Percentiles rank a stretch among this genome's conserved stretches.
phyloP scores from a whole-genome alignment of 257 asterid species.

The Oldenlandia corymbosa region DNA sequence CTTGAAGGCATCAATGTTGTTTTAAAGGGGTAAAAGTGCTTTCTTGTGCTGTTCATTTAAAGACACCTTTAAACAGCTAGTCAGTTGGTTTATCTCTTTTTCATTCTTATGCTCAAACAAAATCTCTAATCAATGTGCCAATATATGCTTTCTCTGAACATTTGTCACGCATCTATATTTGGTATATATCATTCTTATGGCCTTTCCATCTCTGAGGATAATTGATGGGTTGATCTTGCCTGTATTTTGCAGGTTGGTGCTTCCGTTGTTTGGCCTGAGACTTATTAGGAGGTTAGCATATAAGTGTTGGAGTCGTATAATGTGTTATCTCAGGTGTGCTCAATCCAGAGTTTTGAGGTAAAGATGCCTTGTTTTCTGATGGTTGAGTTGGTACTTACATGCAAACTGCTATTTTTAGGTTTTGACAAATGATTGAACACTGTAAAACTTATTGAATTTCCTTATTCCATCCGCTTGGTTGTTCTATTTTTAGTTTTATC shows the following conservation, averaged over 20 bases:
- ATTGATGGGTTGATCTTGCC: constrained; percentile 13
- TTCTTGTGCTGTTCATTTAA: constrained; percentile 13
- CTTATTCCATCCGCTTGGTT: constrained; percentile 10
- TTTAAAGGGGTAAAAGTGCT: constrained; percentile 65
- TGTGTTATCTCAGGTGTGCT: constrained; percentile 41
- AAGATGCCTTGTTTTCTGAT: constrained; percentile 1
- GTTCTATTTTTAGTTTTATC: constrained; percentile 33
- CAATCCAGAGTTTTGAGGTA: constrained; percentile 50
- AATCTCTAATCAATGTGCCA: neutral
- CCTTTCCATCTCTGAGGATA: neutral
- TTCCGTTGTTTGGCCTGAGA: constrained; percentile 48
- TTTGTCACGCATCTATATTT: neutral
- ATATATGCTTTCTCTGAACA: neutral
- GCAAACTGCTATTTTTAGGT: neutral
- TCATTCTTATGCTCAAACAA: neutral
- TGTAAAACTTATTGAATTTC: constrained; percentile 3
- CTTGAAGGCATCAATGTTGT: constrained; percentile 50
- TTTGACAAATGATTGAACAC: neutral
- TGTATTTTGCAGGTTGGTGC: constrained; percentile 58
- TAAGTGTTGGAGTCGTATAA: constrained; percentile 45
- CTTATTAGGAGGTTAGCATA: constrained; percentile 49
- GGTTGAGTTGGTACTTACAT: neutral
- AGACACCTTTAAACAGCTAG: neutral
- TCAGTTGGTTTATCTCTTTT: neutral
- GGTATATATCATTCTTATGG: neutral